phyloP scores from a whole-genome alignment of 306 rosid genomes.

The Rosa rugosa region DNA sequence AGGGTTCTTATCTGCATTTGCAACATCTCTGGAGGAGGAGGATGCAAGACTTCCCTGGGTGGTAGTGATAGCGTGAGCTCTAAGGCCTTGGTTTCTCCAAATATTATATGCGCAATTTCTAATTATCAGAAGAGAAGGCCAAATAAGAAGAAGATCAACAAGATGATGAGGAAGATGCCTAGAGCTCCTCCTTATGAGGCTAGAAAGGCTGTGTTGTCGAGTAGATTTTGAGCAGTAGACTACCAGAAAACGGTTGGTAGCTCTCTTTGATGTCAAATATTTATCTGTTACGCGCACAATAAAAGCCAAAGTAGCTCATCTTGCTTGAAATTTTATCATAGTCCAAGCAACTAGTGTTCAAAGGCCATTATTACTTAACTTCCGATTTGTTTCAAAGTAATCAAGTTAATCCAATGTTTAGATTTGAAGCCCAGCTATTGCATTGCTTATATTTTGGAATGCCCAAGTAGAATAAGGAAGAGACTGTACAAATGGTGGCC shows the following conservation, averaged over 20 bases:
- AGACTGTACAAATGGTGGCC: too few species aligned
- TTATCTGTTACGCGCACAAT: not conserved
- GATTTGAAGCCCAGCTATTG: too few species aligned
- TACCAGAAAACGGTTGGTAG: not conserved
- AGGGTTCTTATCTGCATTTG: not conserved
- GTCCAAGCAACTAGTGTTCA: not conserved
- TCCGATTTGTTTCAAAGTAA: too few species aligned
- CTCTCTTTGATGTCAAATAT: not conserved
- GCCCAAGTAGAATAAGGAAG: too few species aligned
- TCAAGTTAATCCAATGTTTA: too few species aligned
- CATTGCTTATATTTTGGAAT: too few species aligned
- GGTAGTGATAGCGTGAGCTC: slow-evolving; percentile 54
- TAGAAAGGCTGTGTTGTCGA: not conserved
- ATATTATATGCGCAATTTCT: slow-evolving; percentile 27
- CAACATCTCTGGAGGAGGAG: slow-evolving; percentile 26
- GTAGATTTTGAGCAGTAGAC: not conserved
- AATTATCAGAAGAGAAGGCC: not conserved
- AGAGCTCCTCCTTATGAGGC: not conserved
- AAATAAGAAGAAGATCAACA: not conserved
- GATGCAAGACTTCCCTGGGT: slow-evolving; percentile 38
- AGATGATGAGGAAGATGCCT: not conserved
- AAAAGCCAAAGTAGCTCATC: not conserved
- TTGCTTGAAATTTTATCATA: not conserved
- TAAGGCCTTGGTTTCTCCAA: slow-evolving; percentile 45
- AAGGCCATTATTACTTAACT: not conserved